phyloP scores from a whole-genome alignment of 441 rosid species.

The Daphne laureola region DNA sequence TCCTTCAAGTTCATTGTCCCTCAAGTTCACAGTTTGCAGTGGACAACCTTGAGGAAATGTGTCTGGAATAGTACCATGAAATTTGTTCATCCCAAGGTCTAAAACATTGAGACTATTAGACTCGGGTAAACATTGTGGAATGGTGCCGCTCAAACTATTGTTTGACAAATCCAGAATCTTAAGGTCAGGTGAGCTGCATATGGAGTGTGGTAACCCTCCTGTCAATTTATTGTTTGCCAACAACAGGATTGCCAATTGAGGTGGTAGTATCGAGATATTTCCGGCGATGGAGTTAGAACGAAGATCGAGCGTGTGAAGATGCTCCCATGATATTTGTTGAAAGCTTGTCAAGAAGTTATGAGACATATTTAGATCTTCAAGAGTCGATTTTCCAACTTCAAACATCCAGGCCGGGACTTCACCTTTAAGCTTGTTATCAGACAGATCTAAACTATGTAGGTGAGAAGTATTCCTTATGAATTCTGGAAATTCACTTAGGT shows the following conservation, averaged over 20 bases:
- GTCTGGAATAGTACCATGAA: no score
- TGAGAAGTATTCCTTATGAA: slow-evolving; percentile 10
- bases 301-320: slow-evolving; percentile 6
- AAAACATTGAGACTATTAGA: neutral
- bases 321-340: slow-evolving; percentile 1
- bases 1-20: no score
- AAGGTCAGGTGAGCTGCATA: neutral
- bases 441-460: slow-evolving; percentile 15
- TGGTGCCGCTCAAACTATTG: neutral
- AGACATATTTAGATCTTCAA: slow-evolving; percentile 10
- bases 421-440: slow-evolving; percentile 13
- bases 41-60: no score
- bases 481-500: slow-evolving; percentile 18
- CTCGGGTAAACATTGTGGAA: neutral
- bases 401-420: slow-evolving; percentile 5
- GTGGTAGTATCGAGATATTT: slow-evolving; percentile 6
- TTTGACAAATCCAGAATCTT: neutral
- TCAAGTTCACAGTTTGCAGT: no score
- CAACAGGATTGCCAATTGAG: neutral
- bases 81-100: neutral
- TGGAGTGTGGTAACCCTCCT: neutral
- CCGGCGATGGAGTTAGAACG: slow-evolving; percentile 12
- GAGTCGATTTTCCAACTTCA: neutral
- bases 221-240: neutral
- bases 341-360: slow-evolving; percentile 17